phyloP scores from a whole-genome alignment of 1,139 yeast species.

The Arxiozyma telluris region DNA sequence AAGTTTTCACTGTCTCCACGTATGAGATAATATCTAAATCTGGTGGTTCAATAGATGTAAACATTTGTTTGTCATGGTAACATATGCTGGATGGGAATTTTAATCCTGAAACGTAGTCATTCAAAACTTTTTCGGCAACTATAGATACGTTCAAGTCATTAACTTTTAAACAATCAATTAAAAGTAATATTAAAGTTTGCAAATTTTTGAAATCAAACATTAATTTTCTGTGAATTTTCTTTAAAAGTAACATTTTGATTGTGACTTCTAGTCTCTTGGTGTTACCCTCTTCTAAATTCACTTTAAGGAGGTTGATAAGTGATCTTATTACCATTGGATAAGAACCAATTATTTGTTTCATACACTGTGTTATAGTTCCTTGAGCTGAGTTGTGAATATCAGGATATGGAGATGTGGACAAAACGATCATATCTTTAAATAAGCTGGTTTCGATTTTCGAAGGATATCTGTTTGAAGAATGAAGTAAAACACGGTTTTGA shows the following conservation, averaged over 20 bases:
- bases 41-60: constrained; percentile 50
- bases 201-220: constrained; percentile 51
- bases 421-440: constrained; percentile 57
- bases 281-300: constrained; percentile 47
- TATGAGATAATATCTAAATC: constrained; percentile 49
- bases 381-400: constrained; percentile 68
- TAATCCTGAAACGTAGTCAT: constrained; percentile 39
- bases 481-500: constrained; percentile 62
- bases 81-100: constrained; percentile 56
- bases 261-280: constrained; percentile 60
- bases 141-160: constrained; percentile 50
- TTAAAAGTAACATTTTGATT: constrained; percentile 45
- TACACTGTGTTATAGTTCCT: constrained; percentile 55
- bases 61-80: constrained; percentile 38
- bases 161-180: constrained; percentile 49
- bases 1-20: constrained; percentile 45
- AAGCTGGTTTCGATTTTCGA: constrained; percentile 57
- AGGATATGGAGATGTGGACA: constrained; percentile 65
- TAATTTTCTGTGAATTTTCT: constrained; percentile 46
- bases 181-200: constrained; percentile 38
- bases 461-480: constrained; percentile 67
- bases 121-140: constrained; percentile 44
- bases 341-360: constrained; percentile 68
- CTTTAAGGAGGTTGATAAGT: constrained; percentile 36
- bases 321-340: constrained; percentile 43